phyloP scores from a whole-genome alignment of 768 basidiomycete genomes.

The Tricholomella constricta region DNA sequence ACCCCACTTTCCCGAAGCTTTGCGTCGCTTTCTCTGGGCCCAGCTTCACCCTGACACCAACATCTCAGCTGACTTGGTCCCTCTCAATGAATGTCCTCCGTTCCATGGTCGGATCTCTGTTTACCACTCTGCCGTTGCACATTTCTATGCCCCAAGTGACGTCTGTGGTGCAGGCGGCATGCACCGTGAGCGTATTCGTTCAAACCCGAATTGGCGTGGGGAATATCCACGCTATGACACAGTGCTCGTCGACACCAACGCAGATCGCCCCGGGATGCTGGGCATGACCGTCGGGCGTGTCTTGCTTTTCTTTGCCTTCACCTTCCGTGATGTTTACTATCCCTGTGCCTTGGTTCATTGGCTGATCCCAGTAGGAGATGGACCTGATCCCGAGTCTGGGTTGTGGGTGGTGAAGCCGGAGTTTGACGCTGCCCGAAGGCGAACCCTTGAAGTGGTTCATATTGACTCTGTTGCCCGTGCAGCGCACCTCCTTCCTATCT shows the following conservation, averaged over 20 bases:
- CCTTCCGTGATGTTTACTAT: slow-evolving; percentile 1
- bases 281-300: slow-evolving; percentile 29
- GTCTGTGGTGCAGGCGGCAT: slow-evolving; percentile 25
- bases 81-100: slow-evolving; percentile 12
- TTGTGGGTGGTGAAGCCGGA: slow-evolving; percentile 19
- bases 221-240: slow-evolving; percentile 24
- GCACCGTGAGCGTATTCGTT: slow-evolving; percentile 29
- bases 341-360: slow-evolving; percentile 13
- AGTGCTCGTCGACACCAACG: slow-evolving; percentile 28
- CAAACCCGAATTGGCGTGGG: slow-evolving; percentile 24
- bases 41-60: slow-evolving; percentile 8
- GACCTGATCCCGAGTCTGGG: slow-evolving; percentile 17
- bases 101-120: slow-evolving; percentile 12
- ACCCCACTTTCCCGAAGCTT: slow-evolving; percentile 11
- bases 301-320: slow-evolving; percentile 33
- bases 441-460: slow-evolving; percentile 11
- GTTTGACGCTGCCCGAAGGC: neutral
- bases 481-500: slow-evolving; percentile 29
- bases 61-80: neutral
- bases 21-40: slow-evolving; percentile 17
- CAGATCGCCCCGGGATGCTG: slow-evolving; percentile 21
- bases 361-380: neutral
- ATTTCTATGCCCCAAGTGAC: slow-evolving; percentile 30
- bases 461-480: slow-evolving; percentile 22
- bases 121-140: slow-evolving; percentile 22